phyloP scores from a whole-genome alignment of 179 eudicot species.

The Spinacia oleracea region DNA sequence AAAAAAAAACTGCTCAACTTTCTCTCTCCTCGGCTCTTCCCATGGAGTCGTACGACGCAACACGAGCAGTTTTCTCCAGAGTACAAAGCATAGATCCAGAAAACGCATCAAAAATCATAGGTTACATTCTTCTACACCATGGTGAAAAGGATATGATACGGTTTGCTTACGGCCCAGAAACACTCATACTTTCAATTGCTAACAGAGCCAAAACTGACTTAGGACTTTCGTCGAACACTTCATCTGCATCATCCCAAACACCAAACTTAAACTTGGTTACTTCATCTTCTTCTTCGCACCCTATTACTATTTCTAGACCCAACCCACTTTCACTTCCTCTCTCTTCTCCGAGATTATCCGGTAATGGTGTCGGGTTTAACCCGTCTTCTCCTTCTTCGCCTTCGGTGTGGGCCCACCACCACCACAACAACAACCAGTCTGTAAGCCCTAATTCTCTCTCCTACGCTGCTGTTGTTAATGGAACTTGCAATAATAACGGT shows the following conservation, averaged over 20 bases:
- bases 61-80: slow-evolving; percentile 53
- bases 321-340: slow-evolving; percentile 41
- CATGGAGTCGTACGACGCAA: slow-evolving; percentile 79
- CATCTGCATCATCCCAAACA: slow-evolving; percentile 35
- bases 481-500: slow-evolving; percentile 9
- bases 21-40: slow-evolving; percentile 4
- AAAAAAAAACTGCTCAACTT: not conserved
- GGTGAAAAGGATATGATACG: slow-evolving; percentile 73
- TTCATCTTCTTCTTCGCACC: slow-evolving; percentile 25
- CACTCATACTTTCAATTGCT: slow-evolving; percentile 42
- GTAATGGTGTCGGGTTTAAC: slow-evolving; percentile 55
- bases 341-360: slow-evolving; percentile 49
- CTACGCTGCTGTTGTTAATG: slow-evolving; percentile 67
- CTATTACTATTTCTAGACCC: slow-evolving; percentile 43
- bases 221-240: slow-evolving; percentile 50
- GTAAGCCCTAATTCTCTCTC: slow-evolving; percentile 39
- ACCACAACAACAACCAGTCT: slow-evolving; percentile 34
- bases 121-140: slow-evolving; percentile 56
- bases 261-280: not conserved
- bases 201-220: slow-evolving; percentile 58
- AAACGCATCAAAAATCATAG: slow-evolving; percentile 72
- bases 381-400: slow-evolving; percentile 61
- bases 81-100: slow-evolving; percentile 73
- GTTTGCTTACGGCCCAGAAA: slow-evolving; percentile 66
- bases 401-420: slow-evolving; percentile 49